A percentile compares a stretch with the other conserved stretches of the same genome.
phyloP scores from a whole-genome alignment of 805 yeast species.

The Millerozyma acaciae region DNA sequence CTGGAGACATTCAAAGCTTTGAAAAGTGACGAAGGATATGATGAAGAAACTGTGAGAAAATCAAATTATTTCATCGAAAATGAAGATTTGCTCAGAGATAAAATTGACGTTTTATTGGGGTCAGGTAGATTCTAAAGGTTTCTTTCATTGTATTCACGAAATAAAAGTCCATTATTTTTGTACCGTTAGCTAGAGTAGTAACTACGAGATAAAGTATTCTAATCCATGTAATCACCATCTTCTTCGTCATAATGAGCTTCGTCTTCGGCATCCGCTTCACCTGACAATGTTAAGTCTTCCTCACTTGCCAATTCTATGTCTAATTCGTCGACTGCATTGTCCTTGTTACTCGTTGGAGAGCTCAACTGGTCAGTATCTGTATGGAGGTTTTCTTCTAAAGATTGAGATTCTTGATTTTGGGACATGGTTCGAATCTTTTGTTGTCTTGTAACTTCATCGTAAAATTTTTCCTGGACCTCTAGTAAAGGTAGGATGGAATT shows the following conservation, averaged over 20 bases:
- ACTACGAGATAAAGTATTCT: no score
- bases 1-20: slow-evolving; percentile 80
- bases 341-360: no score
- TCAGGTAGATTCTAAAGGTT: slow-evolving; percentile 41
- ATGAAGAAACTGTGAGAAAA: slow-evolving; percentile 83
- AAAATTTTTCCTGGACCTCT: slow-evolving; percentile 19
- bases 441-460: slow-evolving; percentile 1
- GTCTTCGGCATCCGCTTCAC: background rate
- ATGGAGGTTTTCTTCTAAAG: no score
- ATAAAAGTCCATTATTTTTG: no score
- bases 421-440: no score
- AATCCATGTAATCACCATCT: slow-evolving; percentile 14
- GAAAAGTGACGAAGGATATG: slow-evolving; percentile 84
- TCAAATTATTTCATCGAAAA: slow-evolving; percentile 78
- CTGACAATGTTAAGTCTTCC: no score
- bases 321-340: no score
- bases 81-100: slow-evolving; percentile 61
- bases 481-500: slow-evolving; percentile 25
- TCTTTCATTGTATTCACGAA: no score
- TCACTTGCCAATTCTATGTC: no score
- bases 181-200: no score
- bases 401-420: no score
- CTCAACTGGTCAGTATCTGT: no score
- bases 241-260: slow-evolving; percentile 4
- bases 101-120: slow-evolving; percentile 70